A percentile compares a stretch with the other conserved stretches of the same genome.
Conservation (phyloP, 768 basidiomycete genomes). For the Hebeloma cylindrosporum region DNA sequence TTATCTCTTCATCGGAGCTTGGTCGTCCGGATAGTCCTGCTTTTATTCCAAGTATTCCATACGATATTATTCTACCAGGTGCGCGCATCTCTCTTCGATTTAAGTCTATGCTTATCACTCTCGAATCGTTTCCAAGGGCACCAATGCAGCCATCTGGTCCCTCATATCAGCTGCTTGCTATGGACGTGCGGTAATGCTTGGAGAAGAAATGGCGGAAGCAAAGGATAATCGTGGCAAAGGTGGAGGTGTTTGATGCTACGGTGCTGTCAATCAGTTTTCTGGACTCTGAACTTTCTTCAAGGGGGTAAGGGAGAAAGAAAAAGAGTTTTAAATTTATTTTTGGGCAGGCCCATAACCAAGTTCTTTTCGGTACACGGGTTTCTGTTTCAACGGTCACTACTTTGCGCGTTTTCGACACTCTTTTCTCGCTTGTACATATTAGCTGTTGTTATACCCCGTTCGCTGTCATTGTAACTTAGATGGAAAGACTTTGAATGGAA, state of each 20-base stretch:
- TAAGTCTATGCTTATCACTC: constrained; percentile 6
- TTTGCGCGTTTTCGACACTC: constrained; percentile 12
- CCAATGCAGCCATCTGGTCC: constrained; percentile 81
- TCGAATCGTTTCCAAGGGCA: constrained; percentile 76
- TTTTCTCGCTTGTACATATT: constrained; percentile 12
- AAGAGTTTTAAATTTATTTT: constrained; percentile 15
- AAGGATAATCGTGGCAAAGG: constrained; percentile 61
- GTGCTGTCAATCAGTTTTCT: constrained; percentile 8
- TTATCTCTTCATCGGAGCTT: constrained; percentile 66
- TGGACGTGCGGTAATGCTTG: constrained; percentile 58
- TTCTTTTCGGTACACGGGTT: constrained; percentile 19
- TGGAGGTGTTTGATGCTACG: constrained; percentile 49
- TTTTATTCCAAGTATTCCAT: constrained; percentile 63
- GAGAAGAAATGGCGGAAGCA: constrained; percentile 68
- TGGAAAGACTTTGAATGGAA: constrained; percentile 20
- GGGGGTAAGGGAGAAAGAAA: constrained; percentile 16
- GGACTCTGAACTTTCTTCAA: constrained; percentile 15
- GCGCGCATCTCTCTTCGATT: not conserved
- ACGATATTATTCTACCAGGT: constrained; percentile 79
- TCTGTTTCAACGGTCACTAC: constrained; percentile 10
- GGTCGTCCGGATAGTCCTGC: constrained; percentile 56
- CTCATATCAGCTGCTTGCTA: constrained; percentile 71
- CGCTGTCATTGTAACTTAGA: constrained; percentile 16
- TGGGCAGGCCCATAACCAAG: constrained; percentile 23
- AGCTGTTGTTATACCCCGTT: constrained; percentile 19